phyloP scores from a whole-genome alignment of 176 grass and related monocot genomes.

The Guadua angustifolia region DNA sequence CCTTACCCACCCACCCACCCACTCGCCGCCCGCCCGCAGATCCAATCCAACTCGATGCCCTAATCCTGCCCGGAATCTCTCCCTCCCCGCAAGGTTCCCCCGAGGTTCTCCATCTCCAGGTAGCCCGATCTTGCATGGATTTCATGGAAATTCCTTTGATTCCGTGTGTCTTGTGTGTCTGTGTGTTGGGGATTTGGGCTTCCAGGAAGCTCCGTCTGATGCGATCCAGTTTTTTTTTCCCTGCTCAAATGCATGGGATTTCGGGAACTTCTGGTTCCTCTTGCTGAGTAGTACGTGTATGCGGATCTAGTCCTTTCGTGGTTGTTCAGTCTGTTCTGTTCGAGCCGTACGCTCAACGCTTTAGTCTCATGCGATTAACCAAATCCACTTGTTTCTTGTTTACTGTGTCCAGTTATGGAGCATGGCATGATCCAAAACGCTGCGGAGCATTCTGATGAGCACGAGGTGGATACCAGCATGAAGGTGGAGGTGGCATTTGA shows the following conservation, averaged over 20 bases:
- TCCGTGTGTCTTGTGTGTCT: too few species aligned
- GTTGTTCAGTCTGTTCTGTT: background rate
- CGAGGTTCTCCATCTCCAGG: conserved; percentile 37
- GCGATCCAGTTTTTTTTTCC: background rate
- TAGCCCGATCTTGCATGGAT: conserved; percentile 23
- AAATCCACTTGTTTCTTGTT: background rate
- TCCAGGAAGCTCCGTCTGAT: background rate
- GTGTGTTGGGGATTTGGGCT: conserved; percentile 8
- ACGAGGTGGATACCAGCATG: conserved; percentile 36
- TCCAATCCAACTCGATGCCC: conserved; percentile 54
- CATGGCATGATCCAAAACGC: conserved; percentile 21
- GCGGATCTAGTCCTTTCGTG: conserved; percentile 22
- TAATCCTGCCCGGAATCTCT: conserved; percentile 42
- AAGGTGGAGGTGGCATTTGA: conserved; percentile 39
- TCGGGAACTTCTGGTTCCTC: background rate
- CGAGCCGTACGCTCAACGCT: background rate
- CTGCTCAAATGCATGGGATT: background rate
- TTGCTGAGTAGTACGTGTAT: background rate
- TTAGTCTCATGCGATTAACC: background rate
- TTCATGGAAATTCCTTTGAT: background rate
- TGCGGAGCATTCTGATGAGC: conserved; percentile 31
- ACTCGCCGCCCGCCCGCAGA: conserved; percentile 28
- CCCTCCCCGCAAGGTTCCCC: background rate
- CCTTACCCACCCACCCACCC: conserved; percentile 19
- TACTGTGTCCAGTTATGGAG: conserved; percentile 42